A percentile compares a stretch with the other conserved stretches of the same genome.
Conservation (phyloP, 352 stramenopile genomes). For the Phytophthora constricta region DNA sequence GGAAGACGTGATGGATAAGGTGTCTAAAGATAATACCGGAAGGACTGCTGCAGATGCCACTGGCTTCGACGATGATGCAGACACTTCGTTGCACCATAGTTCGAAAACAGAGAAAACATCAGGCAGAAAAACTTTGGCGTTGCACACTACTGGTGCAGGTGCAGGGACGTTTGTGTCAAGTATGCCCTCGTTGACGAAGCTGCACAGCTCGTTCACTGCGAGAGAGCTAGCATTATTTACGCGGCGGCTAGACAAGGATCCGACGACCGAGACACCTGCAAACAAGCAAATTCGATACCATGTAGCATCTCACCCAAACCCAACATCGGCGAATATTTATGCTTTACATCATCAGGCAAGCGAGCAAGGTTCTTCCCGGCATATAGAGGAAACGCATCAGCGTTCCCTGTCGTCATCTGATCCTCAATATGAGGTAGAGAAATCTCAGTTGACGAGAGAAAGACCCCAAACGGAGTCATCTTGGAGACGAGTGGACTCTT, state of each 20-base stretch:
- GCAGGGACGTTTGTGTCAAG: slow-evolving; percentile 24
- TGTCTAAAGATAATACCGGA: too few species aligned
- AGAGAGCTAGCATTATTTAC: slow-evolving; percentile 34
- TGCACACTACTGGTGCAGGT: neutral
- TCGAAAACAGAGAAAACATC: neutral
- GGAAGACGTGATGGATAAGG: too few species aligned
- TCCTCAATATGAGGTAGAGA: neutral
- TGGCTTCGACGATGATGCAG: too few species aligned
- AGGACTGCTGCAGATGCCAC: too few species aligned
- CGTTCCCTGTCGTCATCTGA: slow-evolving; percentile 6
- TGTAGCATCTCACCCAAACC: slow-evolving; percentile 26
- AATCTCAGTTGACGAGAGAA: neutral
- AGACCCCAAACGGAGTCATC: slow-evolving; percentile 11
- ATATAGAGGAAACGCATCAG: slow-evolving; percentile 2
- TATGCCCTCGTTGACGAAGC: slow-evolving; percentile 30
- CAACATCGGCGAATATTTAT: neutral
- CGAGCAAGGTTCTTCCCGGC: neutral
- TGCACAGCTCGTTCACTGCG: slow-evolving; percentile 36
- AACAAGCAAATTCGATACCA: slow-evolving; percentile 22
- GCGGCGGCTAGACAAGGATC: slow-evolving; percentile 8
- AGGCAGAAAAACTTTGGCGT: neutral
- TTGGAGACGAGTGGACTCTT: slow-evolving; percentile 53
- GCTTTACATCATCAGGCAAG: neutral
- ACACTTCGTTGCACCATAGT: too few species aligned
- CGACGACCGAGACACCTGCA: neutral